phyloP scores from a whole-genome alignment of 768 basidiomycete genomes.

The Agaricus blazei region DNA sequence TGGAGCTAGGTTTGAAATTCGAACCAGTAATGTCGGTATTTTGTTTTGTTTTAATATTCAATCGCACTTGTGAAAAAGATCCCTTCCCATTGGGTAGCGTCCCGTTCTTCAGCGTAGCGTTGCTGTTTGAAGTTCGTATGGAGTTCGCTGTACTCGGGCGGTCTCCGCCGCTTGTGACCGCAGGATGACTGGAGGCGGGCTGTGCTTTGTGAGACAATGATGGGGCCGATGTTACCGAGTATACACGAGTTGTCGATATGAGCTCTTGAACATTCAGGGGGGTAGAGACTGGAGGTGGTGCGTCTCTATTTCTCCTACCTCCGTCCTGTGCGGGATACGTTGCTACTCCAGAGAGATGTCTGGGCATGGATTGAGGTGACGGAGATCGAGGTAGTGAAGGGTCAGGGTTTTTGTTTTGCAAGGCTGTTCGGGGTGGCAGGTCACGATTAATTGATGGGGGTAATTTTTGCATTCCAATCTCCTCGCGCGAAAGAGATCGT shows the following conservation, averaged over 20 bases:
- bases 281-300: background rate
- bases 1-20: background rate
- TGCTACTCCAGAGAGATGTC: background rate
- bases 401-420: conserved; percentile 3
- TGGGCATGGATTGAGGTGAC: background rate
- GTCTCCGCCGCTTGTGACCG: background rate
- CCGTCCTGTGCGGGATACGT: background rate
- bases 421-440: conserved; percentile 2
- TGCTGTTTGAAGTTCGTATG: background rate
- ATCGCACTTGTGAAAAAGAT: conserved; percentile 7
- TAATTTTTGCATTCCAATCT: background rate
- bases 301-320: background rate
- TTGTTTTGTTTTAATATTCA: conserved; percentile 1
- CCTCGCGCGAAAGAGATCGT: conserved; percentile 7
- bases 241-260: background rate
- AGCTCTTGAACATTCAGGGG: background rate
- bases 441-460: conserved; percentile 2
- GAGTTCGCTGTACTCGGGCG: conserved; percentile 3
- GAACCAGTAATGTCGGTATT: background rate
- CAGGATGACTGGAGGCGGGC: background rate
- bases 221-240: background rate
- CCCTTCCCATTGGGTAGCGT: conserved; percentile 9
- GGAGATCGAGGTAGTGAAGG: background rate
- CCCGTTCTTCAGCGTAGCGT: background rate
- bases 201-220: conserved; percentile 5